Evolutionary conservation across 1,284 basidiomycete genomes (phyloP).

Genomic region (Agaricales sp.): DNA sequence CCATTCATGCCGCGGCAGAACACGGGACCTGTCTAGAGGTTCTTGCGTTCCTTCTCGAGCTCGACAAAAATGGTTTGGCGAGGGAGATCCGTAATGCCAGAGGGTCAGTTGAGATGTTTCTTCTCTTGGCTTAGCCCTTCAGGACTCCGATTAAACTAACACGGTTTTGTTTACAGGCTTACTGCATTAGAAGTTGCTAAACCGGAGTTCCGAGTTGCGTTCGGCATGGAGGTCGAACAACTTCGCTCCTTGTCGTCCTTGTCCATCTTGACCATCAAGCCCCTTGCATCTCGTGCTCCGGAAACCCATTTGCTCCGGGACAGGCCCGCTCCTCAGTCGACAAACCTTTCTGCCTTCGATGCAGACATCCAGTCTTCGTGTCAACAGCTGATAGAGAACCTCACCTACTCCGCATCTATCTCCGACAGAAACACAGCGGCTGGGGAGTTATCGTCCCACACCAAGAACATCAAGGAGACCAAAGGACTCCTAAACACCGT

Average conservation of each 20-base stretch:
- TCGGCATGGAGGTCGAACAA: slow-evolving; percentile 36
- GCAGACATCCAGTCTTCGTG: slow-evolving; percentile 34
- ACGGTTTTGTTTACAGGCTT: slow-evolving; percentile 34
- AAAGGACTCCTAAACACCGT: slow-evolving; percentile 32
- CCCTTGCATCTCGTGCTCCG: slow-evolving; percentile 31
- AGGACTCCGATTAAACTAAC: slow-evolving; percentile 4
- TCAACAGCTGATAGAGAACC: slow-evolving; percentile 34
- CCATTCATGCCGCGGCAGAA: slow-evolving; percentile 90
- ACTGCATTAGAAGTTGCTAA: slow-evolving; percentile 59
- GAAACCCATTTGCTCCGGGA: slow-evolving; percentile 17
- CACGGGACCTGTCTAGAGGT: slow-evolving; percentile 67
- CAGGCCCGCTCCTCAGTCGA: slow-evolving; percentile 15
- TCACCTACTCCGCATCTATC: slow-evolving; percentile 39
- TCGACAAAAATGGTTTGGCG: slow-evolving; percentile 42
- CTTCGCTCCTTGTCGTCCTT: slow-evolving; percentile 40
- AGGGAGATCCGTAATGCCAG: slow-evolving; percentile 53
- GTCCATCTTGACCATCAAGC: slow-evolving; percentile 47
- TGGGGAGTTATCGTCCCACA: no score
- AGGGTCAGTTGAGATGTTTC: slow-evolving; percentile 42
- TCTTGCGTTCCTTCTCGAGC: slow-evolving; percentile 49
- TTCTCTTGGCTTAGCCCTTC: slow-evolving; percentile 6
- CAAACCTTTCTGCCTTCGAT: slow-evolving; percentile 19
- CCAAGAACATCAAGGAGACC: slow-evolving; percentile 35
- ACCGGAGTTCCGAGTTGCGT: slow-evolving; percentile 48
- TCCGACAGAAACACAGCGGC: slow-evolving; percentile 24